Percentiles rank a stretch among this genome's conserved stretches.
Evolutionary conservation across 768 basidiomycete genomes (phyloP).

Genomic region (Podaxis sp.): DNA sequence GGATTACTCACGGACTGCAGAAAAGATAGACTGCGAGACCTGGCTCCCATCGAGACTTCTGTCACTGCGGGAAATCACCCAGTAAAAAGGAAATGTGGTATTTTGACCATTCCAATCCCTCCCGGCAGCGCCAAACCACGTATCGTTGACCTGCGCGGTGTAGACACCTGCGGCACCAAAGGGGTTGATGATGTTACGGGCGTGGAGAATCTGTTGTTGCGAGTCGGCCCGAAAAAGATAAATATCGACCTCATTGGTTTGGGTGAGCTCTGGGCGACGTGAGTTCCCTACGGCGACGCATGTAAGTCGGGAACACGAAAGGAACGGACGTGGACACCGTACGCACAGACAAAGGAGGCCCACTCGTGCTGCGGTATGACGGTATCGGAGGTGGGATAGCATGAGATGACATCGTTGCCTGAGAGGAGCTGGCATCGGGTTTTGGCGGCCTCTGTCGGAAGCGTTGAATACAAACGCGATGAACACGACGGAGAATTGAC

Average conservation of each 20-base stretch:
- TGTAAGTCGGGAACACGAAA: conserved; percentile 16
- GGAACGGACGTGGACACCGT: conserved; percentile 12
- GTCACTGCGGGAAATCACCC: conserved; percentile 68
- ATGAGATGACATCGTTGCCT: conserved; percentile 74
- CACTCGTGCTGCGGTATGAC: conserved; percentile 71
- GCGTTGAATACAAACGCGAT: conserved; percentile 7
- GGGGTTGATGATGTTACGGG: conserved; percentile 41
- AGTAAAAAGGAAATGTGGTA: conserved; percentile 71
- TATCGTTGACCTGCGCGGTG: conserved; percentile 64
- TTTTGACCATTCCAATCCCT: conserved; percentile 48
- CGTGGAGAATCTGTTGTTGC: conserved; percentile 45
- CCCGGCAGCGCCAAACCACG: conserved; percentile 68
- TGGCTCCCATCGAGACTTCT: conserved; percentile 56
- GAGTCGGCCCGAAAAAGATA: conserved; percentile 80
- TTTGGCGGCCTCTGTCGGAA: conserved; percentile 39
- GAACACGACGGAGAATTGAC: background rate
- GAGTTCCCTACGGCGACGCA: conserved; percentile 63
- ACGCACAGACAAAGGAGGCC: conserved; percentile 81
- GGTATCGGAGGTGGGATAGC: conserved; percentile 62
- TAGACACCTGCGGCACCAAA: conserved; percentile 54
- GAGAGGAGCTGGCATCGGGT: conserved; percentile 51
- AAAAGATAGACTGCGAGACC: conserved; percentile 70
- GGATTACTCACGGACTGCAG: conserved; percentile 70
- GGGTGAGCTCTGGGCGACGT: conserved; percentile 62
- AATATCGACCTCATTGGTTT: conserved; percentile 66